phyloP scores from a whole-genome alignment of 2,329 filamentous ascomycete genomes.

The Xylaria digitata region DNA sequence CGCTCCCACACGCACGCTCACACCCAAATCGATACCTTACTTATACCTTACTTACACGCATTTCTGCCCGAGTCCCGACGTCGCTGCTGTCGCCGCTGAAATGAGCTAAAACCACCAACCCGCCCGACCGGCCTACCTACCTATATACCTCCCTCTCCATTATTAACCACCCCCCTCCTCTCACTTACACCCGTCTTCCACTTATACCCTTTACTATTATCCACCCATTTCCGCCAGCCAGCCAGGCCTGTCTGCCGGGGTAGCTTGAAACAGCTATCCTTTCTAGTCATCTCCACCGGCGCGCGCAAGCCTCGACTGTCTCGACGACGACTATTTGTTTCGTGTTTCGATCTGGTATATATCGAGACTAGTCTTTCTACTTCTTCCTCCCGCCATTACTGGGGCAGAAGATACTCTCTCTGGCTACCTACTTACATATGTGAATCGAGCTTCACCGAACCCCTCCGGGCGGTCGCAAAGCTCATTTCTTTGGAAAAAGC shows the following conservation, averaged over 20 bases:
- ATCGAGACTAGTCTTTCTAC: slow-evolving; percentile 14
- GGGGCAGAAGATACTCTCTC: slow-evolving; percentile 18
- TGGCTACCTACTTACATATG: slow-evolving; percentile 17
- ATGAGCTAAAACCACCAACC: slow-evolving; percentile 40
- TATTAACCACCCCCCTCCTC: slow-evolving; percentile 7
- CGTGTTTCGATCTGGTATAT: slow-evolving; percentile 16
- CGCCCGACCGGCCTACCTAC: slow-evolving; percentile 34
- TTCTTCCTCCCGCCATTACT: slow-evolving; percentile 14
- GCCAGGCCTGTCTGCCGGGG: slow-evolving; percentile 30
- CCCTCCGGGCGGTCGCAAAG: slow-evolving; percentile 20
- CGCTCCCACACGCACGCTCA: neutral
- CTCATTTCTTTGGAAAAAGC: slow-evolving; percentile 33
- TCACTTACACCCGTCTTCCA: too few relatives aligned
- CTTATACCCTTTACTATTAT: slow-evolving; percentile 23
- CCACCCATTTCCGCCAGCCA: slow-evolving; percentile 23
- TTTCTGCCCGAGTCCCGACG: slow-evolving; percentile 37
- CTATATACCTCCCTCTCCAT: slow-evolving; percentile 1
- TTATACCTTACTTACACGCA: slow-evolving; percentile 36
- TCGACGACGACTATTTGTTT: slow-evolving; percentile 11
- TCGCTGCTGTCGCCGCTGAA: slow-evolving; percentile 34
- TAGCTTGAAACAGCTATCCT: slow-evolving; percentile 35
- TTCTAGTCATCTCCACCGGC: slow-evolving; percentile 24
- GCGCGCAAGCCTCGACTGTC: slow-evolving; percentile 29
- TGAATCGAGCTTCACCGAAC: slow-evolving; percentile 20
- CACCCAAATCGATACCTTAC: slow-evolving; percentile 36